A percentile compares a stretch with the other conserved stretches of the same genome.
Conservation (phyloP, 257 asterid species). For the Salvia miltiorrhiza region DNA sequence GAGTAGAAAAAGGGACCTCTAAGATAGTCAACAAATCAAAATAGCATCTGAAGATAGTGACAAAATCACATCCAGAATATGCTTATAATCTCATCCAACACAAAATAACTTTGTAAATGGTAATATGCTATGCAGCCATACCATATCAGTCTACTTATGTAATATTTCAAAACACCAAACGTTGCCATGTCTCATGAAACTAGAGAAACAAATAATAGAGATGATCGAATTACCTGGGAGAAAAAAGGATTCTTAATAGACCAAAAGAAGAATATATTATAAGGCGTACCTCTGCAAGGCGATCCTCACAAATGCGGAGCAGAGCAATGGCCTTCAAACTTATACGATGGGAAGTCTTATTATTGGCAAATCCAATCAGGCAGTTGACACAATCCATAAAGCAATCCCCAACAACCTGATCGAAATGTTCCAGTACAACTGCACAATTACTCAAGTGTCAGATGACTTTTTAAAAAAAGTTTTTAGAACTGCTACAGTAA, state of each 20-base stretch:
- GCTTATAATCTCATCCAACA: neutral
- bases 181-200: constrained; percentile 6
- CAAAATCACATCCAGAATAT: constrained; percentile 1
- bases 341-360: constrained; percentile 82
- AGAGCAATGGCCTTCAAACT: constrained; percentile 99
- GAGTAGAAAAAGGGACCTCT: neutral
- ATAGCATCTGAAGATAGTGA: neutral
- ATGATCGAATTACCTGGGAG: neutral
- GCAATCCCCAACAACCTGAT: constrained; percentile 98
- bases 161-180: neutral
- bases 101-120: neutral
- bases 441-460: constrained; percentile 44
- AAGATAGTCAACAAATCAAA: neutral
- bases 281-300: constrained; percentile 92
- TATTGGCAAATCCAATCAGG: constrained; percentile 96
- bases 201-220: constrained; percentile 12
- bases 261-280: neutral
- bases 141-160: constrained; percentile 7
- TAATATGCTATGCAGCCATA: too few species aligned
- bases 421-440: constrained; percentile 98
- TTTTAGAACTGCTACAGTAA: constrained; percentile 18
- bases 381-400: constrained; percentile 99
- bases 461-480: constrained; percentile 21
- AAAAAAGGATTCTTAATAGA: neutral
- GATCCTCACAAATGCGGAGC: constrained; percentile 99